phyloP scores from a whole-genome alignment of 2,329 filamentous ascomycete species.

The Paraphaeosphaeria minitans region DNA sequence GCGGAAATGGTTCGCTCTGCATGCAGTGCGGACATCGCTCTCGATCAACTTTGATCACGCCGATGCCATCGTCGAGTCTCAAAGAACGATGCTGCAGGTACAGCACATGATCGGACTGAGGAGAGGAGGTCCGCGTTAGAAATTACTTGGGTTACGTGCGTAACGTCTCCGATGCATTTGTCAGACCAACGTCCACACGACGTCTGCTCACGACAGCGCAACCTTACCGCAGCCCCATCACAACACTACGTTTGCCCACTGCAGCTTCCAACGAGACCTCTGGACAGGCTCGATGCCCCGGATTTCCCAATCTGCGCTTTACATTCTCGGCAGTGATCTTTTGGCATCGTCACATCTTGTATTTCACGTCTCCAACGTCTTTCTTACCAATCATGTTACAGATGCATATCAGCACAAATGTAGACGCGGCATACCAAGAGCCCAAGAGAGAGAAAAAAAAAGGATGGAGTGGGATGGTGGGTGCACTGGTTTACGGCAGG shows the following conservation, averaged over 20 bases:
- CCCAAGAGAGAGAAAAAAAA: background rate
- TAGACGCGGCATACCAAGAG: background rate
- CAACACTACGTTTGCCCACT: background rate
- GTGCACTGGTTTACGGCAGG: background rate
- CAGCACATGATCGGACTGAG: constrained; percentile 27
- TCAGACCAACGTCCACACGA: background rate
- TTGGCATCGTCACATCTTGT: background rate
- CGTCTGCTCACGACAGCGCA: background rate
- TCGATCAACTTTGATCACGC: constrained; percentile 28
- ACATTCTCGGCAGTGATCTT: background rate
- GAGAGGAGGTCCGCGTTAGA: constrained; percentile 15
- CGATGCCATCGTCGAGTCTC: constrained; percentile 25
- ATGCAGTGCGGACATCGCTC: constrained; percentile 28
- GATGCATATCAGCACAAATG: background rate
- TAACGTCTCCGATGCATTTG: background rate
- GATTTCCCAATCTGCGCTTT: background rate
- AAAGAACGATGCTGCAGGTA: constrained; percentile 35
- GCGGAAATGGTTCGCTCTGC: constrained; percentile 39
- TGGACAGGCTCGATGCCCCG: background rate
- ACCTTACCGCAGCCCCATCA: background rate
- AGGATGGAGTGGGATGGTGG: background rate
- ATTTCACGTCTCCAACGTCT: background rate
- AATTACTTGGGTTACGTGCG: background rate
- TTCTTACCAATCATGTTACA: background rate
- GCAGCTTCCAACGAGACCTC: background rate